These are phyloP conservation scores for Yamadazyma sp. DNA, from an alignment of 805 yeast genomes.

Conservation along the genomic window DNA sequence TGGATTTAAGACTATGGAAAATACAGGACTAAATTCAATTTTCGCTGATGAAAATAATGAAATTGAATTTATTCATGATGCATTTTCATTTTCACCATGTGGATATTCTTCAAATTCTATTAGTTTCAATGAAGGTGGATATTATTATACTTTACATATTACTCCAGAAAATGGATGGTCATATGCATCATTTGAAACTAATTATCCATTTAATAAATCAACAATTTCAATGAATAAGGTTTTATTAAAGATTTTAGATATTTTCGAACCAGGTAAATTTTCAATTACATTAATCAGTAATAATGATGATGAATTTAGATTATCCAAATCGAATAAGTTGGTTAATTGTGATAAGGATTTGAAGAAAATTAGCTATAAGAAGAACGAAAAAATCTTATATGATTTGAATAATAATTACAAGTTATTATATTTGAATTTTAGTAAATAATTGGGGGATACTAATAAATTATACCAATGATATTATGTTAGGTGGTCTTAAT, in stretches of 20 bases:
- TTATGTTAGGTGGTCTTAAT: slow-evolving; percentile 15
- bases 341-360: slow-evolving; percentile 23
- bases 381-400: slow-evolving; percentile 66
- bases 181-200: slow-evolving; percentile 93
- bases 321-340: slow-evolving; percentile 12
- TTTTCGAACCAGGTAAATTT: slow-evolving; percentile 76
- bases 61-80: slow-evolving; percentile 60
- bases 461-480: slow-evolving; percentile 4
- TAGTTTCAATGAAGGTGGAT: slow-evolving; percentile 38
- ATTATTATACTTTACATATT: slow-evolving; percentile 80
- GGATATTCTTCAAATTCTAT: slow-evolving; percentile 91
- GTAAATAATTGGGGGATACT: slow-evolving; percentile 25
- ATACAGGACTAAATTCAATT: slow-evolving; percentile 60
- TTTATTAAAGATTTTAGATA: slow-evolving; percentile 53
- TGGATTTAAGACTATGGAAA: slow-evolving; percentile 66
- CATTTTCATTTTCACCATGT: slow-evolving; percentile 90
- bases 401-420: slow-evolving; percentile 70
- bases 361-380: slow-evolving; percentile 46
- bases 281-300: slow-evolving; percentile 44
- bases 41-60: slow-evolving; percentile 24
- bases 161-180: slow-evolving; percentile 96
- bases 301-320: slow-evolving; percentile 7
- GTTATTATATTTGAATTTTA: slow-evolving; percentile 68
- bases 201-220: slow-evolving; percentile 52
- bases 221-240: slow-evolving; percentile 51